Base-by-base conservation (phyloP, 768 basidiomycete genomes). In the Suillus cothurnatus region DNA sequence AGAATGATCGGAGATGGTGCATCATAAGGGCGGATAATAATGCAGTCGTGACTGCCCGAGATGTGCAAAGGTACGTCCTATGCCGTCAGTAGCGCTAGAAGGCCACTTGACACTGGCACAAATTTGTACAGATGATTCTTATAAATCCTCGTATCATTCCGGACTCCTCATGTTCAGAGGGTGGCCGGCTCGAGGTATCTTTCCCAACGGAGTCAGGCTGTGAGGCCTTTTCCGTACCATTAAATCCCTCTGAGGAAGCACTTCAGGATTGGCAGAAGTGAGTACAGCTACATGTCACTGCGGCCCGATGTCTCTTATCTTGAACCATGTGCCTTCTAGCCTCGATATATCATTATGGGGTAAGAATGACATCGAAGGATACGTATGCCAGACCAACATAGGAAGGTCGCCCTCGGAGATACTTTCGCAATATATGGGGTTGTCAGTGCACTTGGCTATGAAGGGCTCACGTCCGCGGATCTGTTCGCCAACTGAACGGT, bases 1-100 rank as follows among this genome's bases (percentile, higher is more conserved):
- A 93, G 91, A 81, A 89, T 72, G 92, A 93, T 70, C 82, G 92
- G 67, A 81, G 78, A 74, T 92, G 90, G 86, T 88, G 86, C 67
- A 82, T 93, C 70, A 81, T 91, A 58, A 88, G 88, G 67, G 82
- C 82, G 4, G 76, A 78, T 11, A 84, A 80, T 6, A 78, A 85
- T 52, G 71, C 71, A 5, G 81, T 91, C 28, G 78, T 93, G 50
- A 94, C 92, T 2, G 92, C 91, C 6, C 84, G 92, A 60, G 85
- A 88, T 63, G 74, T 85, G 68, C 85, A 31, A 87, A 88, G 82
- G 91, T 86, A 71, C 28, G 67, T 55, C 32, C 52, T 32, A 8
- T 38, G 55, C 21, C 34, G 28, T 6, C n/a, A 45, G 23, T 61
- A 26, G 21, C 21, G 12, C 19, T 17, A 17, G 47, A 19, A 1